Percentiles rank a stretch among this genome's conserved stretches.
Evolutionary conservation across 1,284 basidiomycete species (phyloP).

Genomic region (Microbotryum silenes-acaulis): DNA sequence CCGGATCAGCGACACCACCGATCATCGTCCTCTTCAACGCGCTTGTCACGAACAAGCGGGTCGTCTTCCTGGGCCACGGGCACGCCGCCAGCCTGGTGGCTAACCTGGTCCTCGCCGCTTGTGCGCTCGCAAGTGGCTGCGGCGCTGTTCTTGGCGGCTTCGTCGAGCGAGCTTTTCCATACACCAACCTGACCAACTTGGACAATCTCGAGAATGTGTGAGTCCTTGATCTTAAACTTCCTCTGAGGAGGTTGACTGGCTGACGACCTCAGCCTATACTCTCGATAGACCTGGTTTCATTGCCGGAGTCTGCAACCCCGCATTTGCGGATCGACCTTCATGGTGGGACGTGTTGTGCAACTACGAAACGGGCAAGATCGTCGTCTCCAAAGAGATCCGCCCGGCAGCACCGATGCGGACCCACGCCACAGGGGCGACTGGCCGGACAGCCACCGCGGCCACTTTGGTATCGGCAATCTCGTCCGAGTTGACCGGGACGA

Average conservation of each 20-base stretch:
- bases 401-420: slow-evolving; percentile 24
- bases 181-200: slow-evolving; percentile 77
- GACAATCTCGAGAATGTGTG: slow-evolving; percentile 84
- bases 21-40: slow-evolving; percentile 93
- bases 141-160: slow-evolving; percentile 78
- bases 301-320: slow-evolving; percentile 92
- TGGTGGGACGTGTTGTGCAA: slow-evolving; percentile 89
- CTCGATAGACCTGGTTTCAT: slow-evolving; percentile 72
- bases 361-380: slow-evolving; percentile 73
- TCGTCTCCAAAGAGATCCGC: slow-evolving; percentile 74
- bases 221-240: slow-evolving; percentile 38
- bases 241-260: background rate
- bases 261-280: background rate
- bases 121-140: slow-evolving; percentile 82
- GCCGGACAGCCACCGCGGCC: too few relatives aligned
- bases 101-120: slow-evolving; percentile 82
- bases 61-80: slow-evolving; percentile 80
- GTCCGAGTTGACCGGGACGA: too few relatives aligned
- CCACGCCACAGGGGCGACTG: too few relatives aligned
- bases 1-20: slow-evolving; percentile 80
- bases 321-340: slow-evolving; percentile 73
- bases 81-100: slow-evolving; percentile 73
- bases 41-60: slow-evolving; percentile 81
- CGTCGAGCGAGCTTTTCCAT: slow-evolving; percentile 83
- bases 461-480: too few relatives aligned